A percentile compares a stretch with the other conserved stretches of the same genome.
Evolutionary conservation across 2,329 filamentous ascomycete genomes (phyloP).

Genomic region (Pseudogymnoascus sp.): DNA sequence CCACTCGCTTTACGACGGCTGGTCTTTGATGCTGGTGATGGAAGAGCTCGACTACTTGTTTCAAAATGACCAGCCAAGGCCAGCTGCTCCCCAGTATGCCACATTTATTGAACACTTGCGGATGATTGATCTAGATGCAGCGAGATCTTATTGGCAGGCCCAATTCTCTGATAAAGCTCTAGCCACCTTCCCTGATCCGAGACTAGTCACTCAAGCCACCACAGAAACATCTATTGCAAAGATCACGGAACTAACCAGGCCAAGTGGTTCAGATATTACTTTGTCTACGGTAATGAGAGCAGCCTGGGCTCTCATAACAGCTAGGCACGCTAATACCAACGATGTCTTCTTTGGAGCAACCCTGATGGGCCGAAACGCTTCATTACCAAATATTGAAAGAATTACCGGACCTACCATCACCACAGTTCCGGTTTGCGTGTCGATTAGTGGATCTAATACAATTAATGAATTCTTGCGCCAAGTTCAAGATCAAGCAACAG

Average conservation of each 20-base stretch:
- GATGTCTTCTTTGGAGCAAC: conserved; percentile 36
- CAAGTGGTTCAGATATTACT: background rate
- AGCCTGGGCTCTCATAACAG: conserved; percentile 33
- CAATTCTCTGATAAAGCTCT: background rate
- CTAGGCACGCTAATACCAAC: conserved; percentile 29
- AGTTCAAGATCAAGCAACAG: conserved; percentile 29
- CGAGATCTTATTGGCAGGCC: background rate
- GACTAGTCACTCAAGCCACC: background rate
- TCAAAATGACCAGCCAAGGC: background rate
- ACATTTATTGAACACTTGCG: background rate
- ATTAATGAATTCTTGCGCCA: background rate
- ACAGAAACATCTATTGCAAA: background rate
- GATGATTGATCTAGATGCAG: background rate
- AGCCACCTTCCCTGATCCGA: background rate
- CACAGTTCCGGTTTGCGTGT: conserved; percentile 33
- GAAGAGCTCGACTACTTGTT: background rate
- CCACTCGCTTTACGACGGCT: conserved; percentile 57
- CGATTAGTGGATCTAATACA: background rate
- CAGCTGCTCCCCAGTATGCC: background rate
- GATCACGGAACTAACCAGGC: background rate
- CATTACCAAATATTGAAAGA: conserved; percentile 32
- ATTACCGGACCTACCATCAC: conserved; percentile 38
- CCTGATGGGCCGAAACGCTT: conserved; percentile 33
- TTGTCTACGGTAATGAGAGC: conserved; percentile 32
- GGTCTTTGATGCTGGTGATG: conserved; percentile 39